A percentile compares a stretch with the other conserved stretches of the same genome.
phyloP scores from a whole-genome alignment of 345 rosid species.

The Arabis alpina region DNA sequence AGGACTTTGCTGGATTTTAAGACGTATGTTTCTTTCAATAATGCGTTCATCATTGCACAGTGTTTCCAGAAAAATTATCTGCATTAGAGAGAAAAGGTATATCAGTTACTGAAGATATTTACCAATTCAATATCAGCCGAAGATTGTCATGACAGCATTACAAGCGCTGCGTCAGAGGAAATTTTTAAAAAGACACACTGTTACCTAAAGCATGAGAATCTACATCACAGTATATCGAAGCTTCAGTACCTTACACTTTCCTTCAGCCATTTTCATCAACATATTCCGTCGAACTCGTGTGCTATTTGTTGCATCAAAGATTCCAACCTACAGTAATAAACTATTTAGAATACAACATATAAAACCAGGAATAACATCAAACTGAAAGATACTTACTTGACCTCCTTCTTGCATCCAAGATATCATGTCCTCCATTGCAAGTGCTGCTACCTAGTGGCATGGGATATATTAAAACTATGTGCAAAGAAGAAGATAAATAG shows the following conservation, averaged over 20 bases:
- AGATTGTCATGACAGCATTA: slow-evolving; percentile 17
- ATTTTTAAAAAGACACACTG: background rate
- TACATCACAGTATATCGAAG: background rate
- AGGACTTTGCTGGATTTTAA: slow-evolving; percentile 98
- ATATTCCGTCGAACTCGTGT: slow-evolving; percentile 79
- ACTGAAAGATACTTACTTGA: slow-evolving; percentile 64
- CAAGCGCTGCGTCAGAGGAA: slow-evolving; percentile 8
- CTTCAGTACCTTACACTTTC: slow-evolving; percentile 91
- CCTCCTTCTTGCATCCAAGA: slow-evolving; percentile 99
- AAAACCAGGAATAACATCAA: slow-evolving; percentile 15
- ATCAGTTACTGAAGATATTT: slow-evolving; percentile 18
- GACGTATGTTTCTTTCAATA: slow-evolving; percentile 97
- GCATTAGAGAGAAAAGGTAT: slow-evolving; percentile 27
- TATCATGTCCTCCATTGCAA: slow-evolving; percentile 99
- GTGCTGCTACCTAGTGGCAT: slow-evolving; percentile 98
- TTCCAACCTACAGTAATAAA: slow-evolving; percentile 74
- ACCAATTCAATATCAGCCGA: slow-evolving; percentile 13
- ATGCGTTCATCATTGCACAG: slow-evolving; percentile 91
- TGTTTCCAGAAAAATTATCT: slow-evolving; percentile 98
- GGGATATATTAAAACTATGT: slow-evolving; percentile 79
- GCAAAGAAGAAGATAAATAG: slow-evolving; percentile 61
- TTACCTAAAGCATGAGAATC: slow-evolving; percentile 22
- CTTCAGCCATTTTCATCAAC: slow-evolving; percentile 99
- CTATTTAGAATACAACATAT: slow-evolving; percentile 35
- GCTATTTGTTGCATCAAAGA: slow-evolving; percentile 99